Base-by-base conservation (phyloP, 345 rosid species). In the Eutrema yunnanense region DNA sequence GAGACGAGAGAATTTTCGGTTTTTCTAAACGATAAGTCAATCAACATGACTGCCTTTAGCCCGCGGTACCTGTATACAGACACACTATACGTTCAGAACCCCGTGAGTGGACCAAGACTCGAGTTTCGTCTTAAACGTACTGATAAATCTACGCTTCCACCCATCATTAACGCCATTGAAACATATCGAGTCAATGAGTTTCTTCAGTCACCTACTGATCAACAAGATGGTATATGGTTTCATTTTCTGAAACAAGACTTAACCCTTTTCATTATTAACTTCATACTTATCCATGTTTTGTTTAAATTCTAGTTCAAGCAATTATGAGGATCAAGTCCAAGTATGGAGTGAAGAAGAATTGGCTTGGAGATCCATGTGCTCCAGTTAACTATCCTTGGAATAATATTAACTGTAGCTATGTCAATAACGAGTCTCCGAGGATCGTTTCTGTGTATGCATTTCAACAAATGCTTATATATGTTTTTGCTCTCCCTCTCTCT, bases 361-460 rank as follows among this genome's bases (percentile, higher is more conserved):
- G 86, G 88, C 85, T 80, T 47, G 90, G 88, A 58, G 90, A 86
- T 34, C 87, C 87, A 19, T 81, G 88, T 43, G 52, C 58, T 0
- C 90, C 87, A 7, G 46, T 22, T 9, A 57, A 4, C 6, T 81
- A 75, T 58, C 7, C 13, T 16, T 81, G 88, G 88, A 62, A 69
- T 2, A 84, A 80, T 55, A 58, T 84, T 5, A 67, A 51, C 44
- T 86, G 80, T 47, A 77, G 70, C 77, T 72, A 67, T n/a, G 12
- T 33, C 8, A 69, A 33, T 47, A 26, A 41, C 3, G 14, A 54
- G 36, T 33, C 82, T 33, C 78, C 77, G 0, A 72, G 69, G 62
- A 75, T 84, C 46, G 29, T 71, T 47, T 81, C 81, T 1, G 41
- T 81, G 85, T 76, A 52, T 64, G 76, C 49, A 4, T 32, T 14